Evolutionary conservation across 176 grass and related monocot genomes (phyloP), one percentile per base, ranked within the genome.

Genomic region (Neostapfia colusana): DNA sequence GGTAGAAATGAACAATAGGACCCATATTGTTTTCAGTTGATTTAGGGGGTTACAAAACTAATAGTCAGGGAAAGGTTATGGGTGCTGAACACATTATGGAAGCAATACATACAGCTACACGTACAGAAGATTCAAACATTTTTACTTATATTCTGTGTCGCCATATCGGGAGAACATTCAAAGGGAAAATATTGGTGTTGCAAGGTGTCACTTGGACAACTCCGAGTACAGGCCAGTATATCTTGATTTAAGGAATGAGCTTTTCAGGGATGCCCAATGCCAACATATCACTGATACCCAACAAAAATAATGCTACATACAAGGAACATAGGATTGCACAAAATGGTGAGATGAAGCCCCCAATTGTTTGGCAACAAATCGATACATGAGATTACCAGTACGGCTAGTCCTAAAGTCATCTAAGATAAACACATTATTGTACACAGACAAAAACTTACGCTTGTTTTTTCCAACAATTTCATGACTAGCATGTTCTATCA

Each of bases 311-410:
- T 31, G 31, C 31, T 31, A 31, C 31, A 31, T 31, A 31, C 31
- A 31, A 31, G 31, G 31, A 31, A 31, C 31, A 31, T 31, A 31
- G 3, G 31, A 31, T 31, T 31, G 31, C 31, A 31, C 31, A 31
- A 31, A 69, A 75, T 18, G 44, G 53, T 41, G 25, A 56, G 44
- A 0, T 62, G 61, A 74, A 85, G 28, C 43, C 65, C 39, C 15
- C 42, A 42, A 53, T 39, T n/a, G 15, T 28, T 51, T 31, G 2
- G 17, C 8, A 9, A 24, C 34, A 76, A 53, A 69, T 14, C 10
- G 18, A 49, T 31, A 40, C 8, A 74, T 63, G 48, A 57, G 46
- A 82, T 42, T 60, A 61, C 16, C 25, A 10, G n/a, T 12, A 56
- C 5, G 3, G 12, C 2, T 1, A 71, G 21, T 12, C 31, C 2